Evolutionary conservation across 345 rosid genomes (phyloP).

Genomic region (Corchorus capsularis): DNA sequence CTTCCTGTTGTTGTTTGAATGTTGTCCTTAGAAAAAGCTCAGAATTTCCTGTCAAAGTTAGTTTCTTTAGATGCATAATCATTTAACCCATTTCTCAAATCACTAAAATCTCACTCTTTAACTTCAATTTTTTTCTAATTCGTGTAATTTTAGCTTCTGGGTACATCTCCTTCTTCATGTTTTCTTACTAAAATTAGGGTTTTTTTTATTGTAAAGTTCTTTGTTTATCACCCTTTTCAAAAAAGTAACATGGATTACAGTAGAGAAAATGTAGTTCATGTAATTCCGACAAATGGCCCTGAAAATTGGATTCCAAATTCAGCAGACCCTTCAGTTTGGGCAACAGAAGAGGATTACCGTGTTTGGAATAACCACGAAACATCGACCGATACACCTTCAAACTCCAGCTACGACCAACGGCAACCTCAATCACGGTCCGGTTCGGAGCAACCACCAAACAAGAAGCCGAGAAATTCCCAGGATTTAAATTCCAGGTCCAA

Average conservation of each 20-base stretch:
- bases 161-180: slow-evolving; percentile 7
- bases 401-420: slow-evolving; percentile 47
- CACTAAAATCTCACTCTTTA: slow-evolving; percentile 20
- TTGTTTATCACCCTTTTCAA: background rate
- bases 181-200: slow-evolving; percentile 35
- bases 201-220: slow-evolving; percentile 1
- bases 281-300: slow-evolving; percentile 46
- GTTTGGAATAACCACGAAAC: slow-evolving; percentile 50
- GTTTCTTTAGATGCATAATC: slow-evolving; percentile 5
- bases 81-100: slow-evolving; percentile 33
- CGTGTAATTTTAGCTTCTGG: slow-evolving; percentile 19
- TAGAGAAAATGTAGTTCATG: slow-evolving; percentile 67
- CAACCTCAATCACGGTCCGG: slow-evolving; percentile 46
- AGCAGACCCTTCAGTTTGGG: slow-evolving; percentile 67
- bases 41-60: background rate
- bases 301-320: slow-evolving; percentile 69
- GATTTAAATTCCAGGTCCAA: slow-evolving; percentile 51
- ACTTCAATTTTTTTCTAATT: slow-evolving; percentile 17
- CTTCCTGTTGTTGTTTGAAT: background rate
- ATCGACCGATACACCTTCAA: slow-evolving; percentile 42
- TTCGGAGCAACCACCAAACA: slow-evolving; percentile 54
- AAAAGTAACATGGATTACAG: slow-evolving; percentile 47
- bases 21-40: background rate
- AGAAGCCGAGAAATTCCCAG: slow-evolving; percentile 59
- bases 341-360: slow-evolving; percentile 89